Evolutionary conservation across 176 grass and related monocot species (phyloP), one percentile per base, ranked within the genome.

Genomic region (Chrysopogon serrulatus): DNA sequence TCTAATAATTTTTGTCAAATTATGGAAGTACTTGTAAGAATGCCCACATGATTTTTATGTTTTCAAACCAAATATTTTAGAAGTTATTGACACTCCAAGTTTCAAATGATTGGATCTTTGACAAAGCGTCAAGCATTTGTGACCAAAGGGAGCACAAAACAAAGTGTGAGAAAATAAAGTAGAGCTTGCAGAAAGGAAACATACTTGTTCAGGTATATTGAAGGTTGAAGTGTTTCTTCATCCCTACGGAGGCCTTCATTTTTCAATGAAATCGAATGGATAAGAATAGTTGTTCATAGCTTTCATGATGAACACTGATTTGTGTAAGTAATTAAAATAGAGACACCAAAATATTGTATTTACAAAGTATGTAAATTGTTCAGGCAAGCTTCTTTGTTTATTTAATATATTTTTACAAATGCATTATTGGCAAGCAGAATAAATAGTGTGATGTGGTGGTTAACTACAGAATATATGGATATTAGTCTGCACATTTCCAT

Each of bases 161-260:
- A 73, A 8, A 13, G 8, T 4, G 1, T 40, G 60, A 14, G 65
- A 83, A 60, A 24, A 73, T 57, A 63, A 83, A 73, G 30, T 44
- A 66, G 48, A 40, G 48, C 27, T 51, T 61, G 60, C 32, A 83
- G 79, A 54, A 81, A 71, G 16, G n/a, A 87, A 82, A 73, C 92
- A 87, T 90, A 99, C 96, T 99, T 99, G 85, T 99, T 99, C 40
- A 99, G 79, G 96, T 99, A 99, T 75, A 85, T 77, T 7, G 88
- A 96, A 74, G 96, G 96, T 59, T 96, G 89, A 88, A 99, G 93
- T 76, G 96, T 96, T 85, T 90, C 87, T 87, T 99, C 96, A 59
- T 99, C 89, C 87, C 96, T 99, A 62, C 83, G 76, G 76, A 96
- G 82, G 74, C 96, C 96, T 99, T 90, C 72, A 94, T 75, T 23